Evolutionary conservation across 1,284 basidiomycete genomes (phyloP), one percentile per base, ranked within the genome.

Genomic region (Pseudozyma tsukubaensis): DNA sequence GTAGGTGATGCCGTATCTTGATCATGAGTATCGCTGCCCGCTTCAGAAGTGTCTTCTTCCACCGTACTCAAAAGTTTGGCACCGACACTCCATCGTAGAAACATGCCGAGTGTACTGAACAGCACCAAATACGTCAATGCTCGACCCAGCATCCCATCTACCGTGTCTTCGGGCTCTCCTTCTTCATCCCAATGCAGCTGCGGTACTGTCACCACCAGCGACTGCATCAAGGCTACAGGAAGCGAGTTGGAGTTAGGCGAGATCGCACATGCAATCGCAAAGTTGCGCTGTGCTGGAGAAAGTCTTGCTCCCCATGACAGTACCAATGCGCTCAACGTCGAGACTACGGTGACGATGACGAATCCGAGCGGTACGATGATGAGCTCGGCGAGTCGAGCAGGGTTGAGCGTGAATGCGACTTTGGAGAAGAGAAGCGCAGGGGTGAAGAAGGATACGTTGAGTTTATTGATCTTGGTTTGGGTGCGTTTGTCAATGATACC

Each of bases 341-440:
- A 85, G 42, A 86, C 79, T 24, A 76, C n/a, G 1, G 84, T 81
- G 34, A 86, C 89, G 51, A 90, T 89, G 29, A 89, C 88, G 59
- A 89, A 92, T 54, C 91, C 90, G 13, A 96, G 87, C 6, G 94
- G 94, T 35, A 97, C 93, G 69, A 96, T 89, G 92, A 93, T 94
- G 88, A 97, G 87, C 85, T 97, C 93, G 45, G 89, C 88, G 12
- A 96, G 86, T 86, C 95, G 94, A 42, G 89, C 90, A 88, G 86
- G 79, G 42, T 82, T 87, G 43, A 88, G 76, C 18, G 86, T 86
- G 85, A 92, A 92, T 0, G 94, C 92, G 21, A 96, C 94, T 87
- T 97, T 97, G 39, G 92, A 94, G 86, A 97, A 97, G 29, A 97
- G 88, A 18, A 97, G 89, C 0, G 92, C 92, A 0, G 94, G 94